These are phyloP conservation scores for Gonium pectorale DNA, from an alignment of 139 green algal genomes.

Conservation along the genomic window DNA sequence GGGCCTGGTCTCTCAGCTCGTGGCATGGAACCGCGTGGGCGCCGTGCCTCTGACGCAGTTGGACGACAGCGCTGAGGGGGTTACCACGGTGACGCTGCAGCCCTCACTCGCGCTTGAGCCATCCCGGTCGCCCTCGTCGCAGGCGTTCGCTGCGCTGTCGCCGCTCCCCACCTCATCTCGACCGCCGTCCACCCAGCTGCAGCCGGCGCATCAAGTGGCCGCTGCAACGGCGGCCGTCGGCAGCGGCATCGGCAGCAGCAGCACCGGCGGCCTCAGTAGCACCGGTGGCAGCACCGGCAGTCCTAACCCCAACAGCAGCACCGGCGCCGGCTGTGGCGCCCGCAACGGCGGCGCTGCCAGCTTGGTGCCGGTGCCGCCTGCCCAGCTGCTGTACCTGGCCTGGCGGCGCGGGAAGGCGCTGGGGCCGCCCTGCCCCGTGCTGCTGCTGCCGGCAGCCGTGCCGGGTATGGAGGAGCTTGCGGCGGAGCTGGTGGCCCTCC, in stretches of 20 bases:
- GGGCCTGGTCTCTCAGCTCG: conserved; percentile 20
- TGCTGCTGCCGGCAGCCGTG: conserved; percentile 27
- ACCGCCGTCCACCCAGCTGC: too few relatives aligned
- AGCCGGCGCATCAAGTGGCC: too few relatives aligned
- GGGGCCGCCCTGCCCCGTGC: background rate
- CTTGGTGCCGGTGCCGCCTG: background rate
- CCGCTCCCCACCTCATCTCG: too few relatives aligned
- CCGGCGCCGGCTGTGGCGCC: background rate
- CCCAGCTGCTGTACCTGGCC: conserved; percentile 6
- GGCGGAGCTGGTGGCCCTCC: conserved; percentile 10
- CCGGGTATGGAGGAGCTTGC: background rate
- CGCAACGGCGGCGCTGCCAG: too few relatives aligned
- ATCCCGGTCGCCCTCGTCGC: too few relatives aligned
- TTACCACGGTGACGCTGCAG: background rate
- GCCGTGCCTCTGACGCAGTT: background rate
- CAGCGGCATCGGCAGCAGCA: background rate
- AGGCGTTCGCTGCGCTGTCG: too few relatives aligned
- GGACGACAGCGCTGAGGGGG: background rate
- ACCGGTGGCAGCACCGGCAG: background rate
- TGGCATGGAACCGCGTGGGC: conserved; percentile 17
- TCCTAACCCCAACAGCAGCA: background rate
- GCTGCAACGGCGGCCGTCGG: too few relatives aligned
- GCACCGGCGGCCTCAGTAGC: background rate
- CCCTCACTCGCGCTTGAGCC: background rate
- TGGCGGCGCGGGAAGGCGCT: conserved; percentile 25